Evolutionary conservation across 2,329 filamentous ascomycete genomes (phyloP).

Genomic region (Clonostachys sp.): DNA sequence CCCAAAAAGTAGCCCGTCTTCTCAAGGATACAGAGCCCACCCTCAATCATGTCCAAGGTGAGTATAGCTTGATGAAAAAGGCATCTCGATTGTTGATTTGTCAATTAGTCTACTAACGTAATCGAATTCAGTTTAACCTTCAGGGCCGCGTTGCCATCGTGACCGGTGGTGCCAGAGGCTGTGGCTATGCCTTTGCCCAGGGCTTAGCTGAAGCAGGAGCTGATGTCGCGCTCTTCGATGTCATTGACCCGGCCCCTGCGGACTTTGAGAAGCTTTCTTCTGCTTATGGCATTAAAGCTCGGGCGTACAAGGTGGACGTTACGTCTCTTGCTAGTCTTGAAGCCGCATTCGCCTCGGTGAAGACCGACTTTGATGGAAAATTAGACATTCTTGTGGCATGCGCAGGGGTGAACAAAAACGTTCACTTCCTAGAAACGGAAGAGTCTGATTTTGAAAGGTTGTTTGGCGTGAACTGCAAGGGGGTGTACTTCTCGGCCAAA

Average conservation of each 20-base stretch:
- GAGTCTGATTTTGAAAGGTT: constrained; percentile 60
- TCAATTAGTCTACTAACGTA: neutral
- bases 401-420: constrained; percentile 50
- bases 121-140: constrained; percentile 34
- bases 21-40: no score
- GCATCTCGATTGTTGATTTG: no score
- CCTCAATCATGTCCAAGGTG: no score
- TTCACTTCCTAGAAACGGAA: constrained; percentile 55
- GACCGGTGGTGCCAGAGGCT: constrained; percentile 53
- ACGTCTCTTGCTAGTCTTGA: constrained; percentile 44
- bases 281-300: constrained; percentile 30
- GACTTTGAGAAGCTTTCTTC: constrained; percentile 36
- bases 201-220: constrained; percentile 55
- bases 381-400: constrained; percentile 55
- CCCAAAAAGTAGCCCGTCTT: no score
- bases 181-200: constrained; percentile 54
- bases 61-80: no score
- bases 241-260: constrained; percentile 35
- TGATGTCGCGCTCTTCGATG: constrained; percentile 55
- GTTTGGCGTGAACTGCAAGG: constrained; percentile 62
- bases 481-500: constrained; percentile 54
- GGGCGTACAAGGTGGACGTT: constrained; percentile 46
- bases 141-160: constrained; percentile 36
- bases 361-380: constrained; percentile 36
- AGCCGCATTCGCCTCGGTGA: constrained; percentile 37